Base-by-base conservation (phyloP, 2,329 filamentous ascomycete genomes). In the Coleophoma cylindrospora region DNA sequence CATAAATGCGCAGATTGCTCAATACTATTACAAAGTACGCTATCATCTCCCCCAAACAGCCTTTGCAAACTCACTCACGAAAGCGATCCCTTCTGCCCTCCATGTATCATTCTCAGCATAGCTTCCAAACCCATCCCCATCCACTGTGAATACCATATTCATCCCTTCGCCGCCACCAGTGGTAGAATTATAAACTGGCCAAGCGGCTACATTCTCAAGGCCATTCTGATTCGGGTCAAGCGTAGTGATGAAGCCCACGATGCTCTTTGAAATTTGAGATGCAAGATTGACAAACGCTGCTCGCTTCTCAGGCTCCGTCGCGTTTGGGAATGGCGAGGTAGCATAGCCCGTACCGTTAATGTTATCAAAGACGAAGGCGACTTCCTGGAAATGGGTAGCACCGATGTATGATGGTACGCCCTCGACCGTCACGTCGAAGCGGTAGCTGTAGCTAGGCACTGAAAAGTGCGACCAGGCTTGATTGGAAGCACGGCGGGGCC, bases 341-440 rank as follows among this genome's bases (percentile, higher is more conserved):
- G 36, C 49, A 50, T 75, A 78, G 1, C 77, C 76, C 3, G 65
- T 51, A 1, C 76, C 79, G 4, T 68, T 53, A 7, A 70, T 61
- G 54, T 83, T 81, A 54, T 77, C 61, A 46, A 82, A 76, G 7
- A 81, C 76, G 53, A 79, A 79, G 1, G 71, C 68, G 0, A 80
- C 73, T 60, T 80, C 76, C 50, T 74, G 64, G 60, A 73, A 73
- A 55, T 74, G 72, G 34, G 62, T 62, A 5, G 61, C 58, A 14
- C 68, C 68, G 4, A 50, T 46, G 7, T 46, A 36, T 41, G 41
- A 33, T 0, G 59, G 48, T 3, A 65, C 9, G 3, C 67, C 67
- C 33, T 66, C 65, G 9, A 66, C 60, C 9, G 54, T 55, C 3
- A 74, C 71, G 50, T 76, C 68, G 55, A 75, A 76, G 36, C 70